These are phyloP conservation scores for Monosporozyma yasuniensis DNA, from an alignment of 805 yeast genomes.

Conservation along the genomic window DNA sequence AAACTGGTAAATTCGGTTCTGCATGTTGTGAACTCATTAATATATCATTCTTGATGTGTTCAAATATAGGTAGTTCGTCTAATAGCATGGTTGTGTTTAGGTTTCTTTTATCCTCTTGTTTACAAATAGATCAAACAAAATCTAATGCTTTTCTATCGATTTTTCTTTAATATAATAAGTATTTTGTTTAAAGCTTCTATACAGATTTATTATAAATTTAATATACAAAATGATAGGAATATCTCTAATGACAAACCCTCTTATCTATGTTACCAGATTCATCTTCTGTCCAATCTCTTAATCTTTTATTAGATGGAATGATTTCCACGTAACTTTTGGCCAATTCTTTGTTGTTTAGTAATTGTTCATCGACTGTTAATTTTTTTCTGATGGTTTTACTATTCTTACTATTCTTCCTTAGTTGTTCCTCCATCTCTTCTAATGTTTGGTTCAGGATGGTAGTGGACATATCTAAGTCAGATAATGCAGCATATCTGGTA, in stretches of 20 bases:
- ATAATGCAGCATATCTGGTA: conserved; percentile 45
- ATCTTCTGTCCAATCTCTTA: conserved; percentile 50
- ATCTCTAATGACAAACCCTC: conserved; percentile 23
- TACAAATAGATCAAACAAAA: background rate
- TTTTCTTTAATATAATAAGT: background rate
- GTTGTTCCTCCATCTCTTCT: conserved; percentile 5
- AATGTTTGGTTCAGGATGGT: conserved; percentile 8
- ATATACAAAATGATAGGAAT: background rate
- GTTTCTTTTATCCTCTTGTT: background rate
- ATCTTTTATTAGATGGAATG: conserved; percentile 42
- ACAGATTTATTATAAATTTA: background rate
- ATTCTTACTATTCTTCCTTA: conserved; percentile 11
- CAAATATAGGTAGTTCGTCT: conserved; percentile 3
- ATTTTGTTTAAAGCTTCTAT: no score
- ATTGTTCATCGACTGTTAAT: conserved; percentile 38
- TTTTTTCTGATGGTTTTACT: conserved; percentile 15
- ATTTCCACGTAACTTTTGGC: conserved; percentile 20
- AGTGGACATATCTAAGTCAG: conserved; percentile 31
- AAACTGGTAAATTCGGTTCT: background rate
- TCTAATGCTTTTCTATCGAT: background rate
- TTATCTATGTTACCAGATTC: conserved; percentile 43
- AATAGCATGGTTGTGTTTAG: background rate
- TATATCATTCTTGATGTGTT: background rate
- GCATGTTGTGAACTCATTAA: conserved; percentile 6
- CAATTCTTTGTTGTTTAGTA: conserved; percentile 30